Conservation (phyloP, 345 rosid genomes). For the Corchorus capsularis region DNA sequence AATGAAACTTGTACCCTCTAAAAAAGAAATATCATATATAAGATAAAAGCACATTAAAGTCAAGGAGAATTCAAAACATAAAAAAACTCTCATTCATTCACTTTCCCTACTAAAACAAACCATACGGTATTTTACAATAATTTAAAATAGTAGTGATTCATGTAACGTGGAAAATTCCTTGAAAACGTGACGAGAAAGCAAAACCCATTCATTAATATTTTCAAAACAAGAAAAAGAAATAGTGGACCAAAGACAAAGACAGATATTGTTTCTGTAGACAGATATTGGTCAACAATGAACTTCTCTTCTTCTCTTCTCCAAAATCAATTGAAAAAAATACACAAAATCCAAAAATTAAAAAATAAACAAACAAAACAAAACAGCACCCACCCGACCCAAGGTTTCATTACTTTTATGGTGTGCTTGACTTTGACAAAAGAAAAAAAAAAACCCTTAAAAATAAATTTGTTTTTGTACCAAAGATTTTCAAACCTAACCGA, state of each 20-base stretch:
- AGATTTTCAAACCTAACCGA: slow-evolving; percentile 26
- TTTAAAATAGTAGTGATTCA: not conserved
- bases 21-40: too few species aligned
- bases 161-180: slow-evolving; percentile 8
- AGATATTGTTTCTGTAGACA: not conserved
- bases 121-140: too few species aligned
- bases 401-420: slow-evolving; percentile 19
- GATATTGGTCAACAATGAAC: slow-evolving; percentile 16
- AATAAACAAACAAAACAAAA: not conserved
- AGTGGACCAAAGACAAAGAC: not conserved
- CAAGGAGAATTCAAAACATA: not conserved
- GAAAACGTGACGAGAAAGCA: slow-evolving; percentile 7
- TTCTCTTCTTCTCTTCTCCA: not conserved
- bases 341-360: too few species aligned
- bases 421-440: slow-evolving; percentile 32
- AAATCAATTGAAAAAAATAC: not conserved
- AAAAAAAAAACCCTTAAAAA: not conserved
- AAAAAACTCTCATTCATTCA: not conserved
- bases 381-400: slow-evolving; percentile 15
- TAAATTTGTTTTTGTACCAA: not conserved
- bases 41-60: not conserved
- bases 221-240: not conserved
- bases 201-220: not conserved
- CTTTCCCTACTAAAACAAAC: not conserved
- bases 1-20: too few species aligned